Conservation (phyloP, 768 basidiomycete species). For the Hemileccinum impolitum region DNA sequence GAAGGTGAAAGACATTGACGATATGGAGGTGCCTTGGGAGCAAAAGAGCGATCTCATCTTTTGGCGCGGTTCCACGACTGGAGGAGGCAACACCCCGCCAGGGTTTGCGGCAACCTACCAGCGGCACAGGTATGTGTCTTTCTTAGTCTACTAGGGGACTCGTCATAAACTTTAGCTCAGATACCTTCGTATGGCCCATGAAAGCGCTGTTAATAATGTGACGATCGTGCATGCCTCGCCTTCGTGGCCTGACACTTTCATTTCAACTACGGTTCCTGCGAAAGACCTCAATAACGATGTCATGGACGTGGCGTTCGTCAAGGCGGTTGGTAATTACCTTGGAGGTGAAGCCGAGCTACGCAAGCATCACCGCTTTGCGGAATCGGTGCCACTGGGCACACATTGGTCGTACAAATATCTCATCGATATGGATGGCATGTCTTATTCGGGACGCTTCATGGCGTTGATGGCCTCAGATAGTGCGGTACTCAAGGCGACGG, state of each 20-base stretch:
- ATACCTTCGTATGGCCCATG: slow-evolving; percentile 79
- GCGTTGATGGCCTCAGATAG: slow-evolving; percentile 83
- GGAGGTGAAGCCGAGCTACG: slow-evolving; percentile 68
- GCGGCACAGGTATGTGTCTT: slow-evolving; percentile 62
- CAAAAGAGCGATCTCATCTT: slow-evolving; percentile 84
- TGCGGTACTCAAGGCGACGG: slow-evolving; percentile 84
- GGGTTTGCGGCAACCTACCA: slow-evolving; percentile 85
- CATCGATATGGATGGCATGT: slow-evolving; percentile 92
- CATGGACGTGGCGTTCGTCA: slow-evolving; percentile 88
- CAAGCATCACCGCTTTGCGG: slow-evolving; percentile 62
- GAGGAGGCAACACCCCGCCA: slow-evolving; percentile 83
- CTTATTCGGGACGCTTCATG: slow-evolving; percentile 89
- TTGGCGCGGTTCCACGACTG: slow-evolving; percentile 96
- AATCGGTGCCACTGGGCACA: slow-evolving; percentile 75
- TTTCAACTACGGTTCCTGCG: slow-evolving; percentile 59
- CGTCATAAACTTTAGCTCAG: slow-evolving; percentile 19
- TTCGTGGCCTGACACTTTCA: slow-evolving; percentile 50
- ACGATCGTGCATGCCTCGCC: slow-evolving; percentile 73
- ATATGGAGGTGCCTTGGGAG: slow-evolving; percentile 88
- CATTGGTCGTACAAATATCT: slow-evolving; percentile 95
- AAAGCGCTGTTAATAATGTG: slow-evolving; percentile 40
- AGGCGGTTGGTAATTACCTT: slow-evolving; percentile 72
- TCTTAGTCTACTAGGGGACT: neutral
- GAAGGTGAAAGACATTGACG: slow-evolving; percentile 71
- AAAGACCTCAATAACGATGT: slow-evolving; percentile 67